Conservation (phyloP, 2,329 filamentous ascomycete species). For the Exserohilum rostratum region DNA sequence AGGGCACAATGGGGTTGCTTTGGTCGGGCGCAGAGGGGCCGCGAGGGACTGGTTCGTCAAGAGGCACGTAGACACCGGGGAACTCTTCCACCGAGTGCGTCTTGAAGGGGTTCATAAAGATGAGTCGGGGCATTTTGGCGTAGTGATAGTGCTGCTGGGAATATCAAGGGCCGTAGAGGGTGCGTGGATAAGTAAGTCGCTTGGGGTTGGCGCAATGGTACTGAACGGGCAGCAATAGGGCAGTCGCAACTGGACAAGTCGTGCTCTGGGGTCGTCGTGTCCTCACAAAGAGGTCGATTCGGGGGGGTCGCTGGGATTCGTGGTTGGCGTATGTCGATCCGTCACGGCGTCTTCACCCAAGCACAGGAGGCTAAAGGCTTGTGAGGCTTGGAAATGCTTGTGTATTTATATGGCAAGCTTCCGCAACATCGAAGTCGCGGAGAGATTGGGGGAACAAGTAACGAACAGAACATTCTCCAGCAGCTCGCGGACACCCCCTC, state of each 20-base stretch:
- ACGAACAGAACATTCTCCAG: not conserved
- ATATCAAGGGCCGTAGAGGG: not conserved
- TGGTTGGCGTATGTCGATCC: conserved; percentile 10
- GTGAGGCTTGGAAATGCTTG: conserved; percentile 35
- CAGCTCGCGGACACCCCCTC: not conserved
- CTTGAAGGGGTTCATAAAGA: conserved; percentile 58
- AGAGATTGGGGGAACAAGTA: not conserved
- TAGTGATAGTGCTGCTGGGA: conserved; percentile 11
- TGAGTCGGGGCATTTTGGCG: conserved; percentile 45
- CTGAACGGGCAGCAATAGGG: not conserved
- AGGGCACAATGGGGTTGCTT: conserved; percentile 21
- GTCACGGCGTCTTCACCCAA: conserved; percentile 28
- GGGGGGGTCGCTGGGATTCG: not conserved
- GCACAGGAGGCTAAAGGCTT: conserved; percentile 28
- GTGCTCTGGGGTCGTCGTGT: conserved; percentile 8
- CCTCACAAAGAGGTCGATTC: conserved; percentile 2
- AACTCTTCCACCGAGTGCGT: conserved; percentile 58
- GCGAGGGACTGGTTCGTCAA: conserved; percentile 53
- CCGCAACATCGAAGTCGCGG: conserved; percentile 6
- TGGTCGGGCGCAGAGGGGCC: conserved; percentile 30
- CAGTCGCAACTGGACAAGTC: conserved; percentile 11
- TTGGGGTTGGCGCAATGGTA: conserved; percentile 18
- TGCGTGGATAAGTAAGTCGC: conserved; percentile 15
- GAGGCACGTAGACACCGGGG: conserved; percentile 57
- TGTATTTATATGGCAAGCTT: conserved; percentile 19